Conservation (phyloP, 169 alveolate genomes). For the Haemoproteus tartakovskyi region DNA sequence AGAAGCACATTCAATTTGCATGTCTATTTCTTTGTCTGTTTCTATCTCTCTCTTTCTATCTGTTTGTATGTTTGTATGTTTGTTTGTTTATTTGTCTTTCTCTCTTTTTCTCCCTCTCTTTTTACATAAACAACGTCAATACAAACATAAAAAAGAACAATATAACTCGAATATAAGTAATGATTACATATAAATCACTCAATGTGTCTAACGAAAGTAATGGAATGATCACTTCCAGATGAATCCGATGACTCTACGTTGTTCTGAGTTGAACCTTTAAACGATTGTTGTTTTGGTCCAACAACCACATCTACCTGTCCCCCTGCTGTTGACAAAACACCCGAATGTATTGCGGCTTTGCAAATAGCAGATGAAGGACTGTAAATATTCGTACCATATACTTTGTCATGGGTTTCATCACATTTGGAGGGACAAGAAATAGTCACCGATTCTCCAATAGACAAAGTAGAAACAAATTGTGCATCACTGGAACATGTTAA, state of each 20-base stretch:
- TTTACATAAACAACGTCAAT: no score
- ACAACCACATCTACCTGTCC: constrained; percentile 66
- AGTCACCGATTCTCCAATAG: constrained; percentile 72
- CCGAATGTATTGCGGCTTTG: constrained; percentile 86
- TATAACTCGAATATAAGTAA: no score
- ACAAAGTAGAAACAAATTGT: constrained; percentile 73
- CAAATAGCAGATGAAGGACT: constrained; percentile 86
- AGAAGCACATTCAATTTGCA: no score
- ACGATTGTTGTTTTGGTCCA: constrained; percentile 11
- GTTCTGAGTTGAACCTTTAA: constrained; percentile 44
- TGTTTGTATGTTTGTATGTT: no score
- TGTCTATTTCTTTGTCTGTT: no score
- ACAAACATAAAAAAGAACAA: no score
- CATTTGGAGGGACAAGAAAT: constrained; percentile 85
- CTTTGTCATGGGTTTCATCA: constrained; percentile 68
- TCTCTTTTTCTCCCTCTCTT: no score
- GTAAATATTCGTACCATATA: constrained; percentile 77
- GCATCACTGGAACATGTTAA: constrained; percentile 76
- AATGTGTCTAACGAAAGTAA: constrained; percentile 3
- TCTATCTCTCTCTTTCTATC: no score
- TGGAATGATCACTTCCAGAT: background rate
- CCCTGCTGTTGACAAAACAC: constrained; percentile 75
- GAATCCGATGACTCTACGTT: constrained; percentile 17
- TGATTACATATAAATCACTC: no score
- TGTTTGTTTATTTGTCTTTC: no score